Evolutionary conservation across 2,329 filamentous ascomycete species (phyloP), one percentile per base, ranked within the genome.

Genomic region (Rutstroemia sp.): DNA sequence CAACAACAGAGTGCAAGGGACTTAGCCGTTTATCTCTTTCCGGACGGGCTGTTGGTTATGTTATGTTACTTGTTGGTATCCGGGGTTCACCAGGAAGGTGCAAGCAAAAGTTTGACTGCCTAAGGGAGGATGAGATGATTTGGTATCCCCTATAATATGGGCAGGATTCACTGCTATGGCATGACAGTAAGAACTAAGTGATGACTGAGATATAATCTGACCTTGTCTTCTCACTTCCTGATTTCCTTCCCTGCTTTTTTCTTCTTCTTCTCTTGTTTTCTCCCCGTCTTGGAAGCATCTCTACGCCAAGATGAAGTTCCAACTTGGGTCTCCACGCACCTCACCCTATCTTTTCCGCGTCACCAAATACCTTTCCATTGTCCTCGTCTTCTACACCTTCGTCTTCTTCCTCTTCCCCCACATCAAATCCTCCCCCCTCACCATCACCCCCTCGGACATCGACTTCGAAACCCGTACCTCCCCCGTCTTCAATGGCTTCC

Each of bases 371-470:
- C 27, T 55, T 9, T 25, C 41, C 3, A 51, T 42, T 9, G 30
- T 55, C 27, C 25, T 55, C 12, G 25, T 44, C 5, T 44, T 55
- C 23, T 55, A 51, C 18, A 25, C 49, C 9, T 8, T 23, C 23
- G 41, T 19, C 12, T 55, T 42, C 19, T 37, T 55, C 16, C 46
- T 55, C 14, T 2, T 55, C 16, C 46, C 53, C 2, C 53, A 41
- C 12, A 55, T 55, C 5, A 23, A 8, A 34, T 12, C 46, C 3
- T 7, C 23, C 5, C 25, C 46, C 9, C 47, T 55, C 37, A 55
- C 53, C 9, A 51, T 55, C 37, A 55, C 53, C 27, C 18, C 30
- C 10, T 19, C 49, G n/a, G 53, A 55, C 10, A 55, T 55, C 25
- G 21, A 39, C 46, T 55, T 51, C 19, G 53, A 55, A 51, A 23